Evolutionary conservation across 768 basidiomycete species (phyloP).

Genomic region (Macrolepiota albuminosa): DNA sequence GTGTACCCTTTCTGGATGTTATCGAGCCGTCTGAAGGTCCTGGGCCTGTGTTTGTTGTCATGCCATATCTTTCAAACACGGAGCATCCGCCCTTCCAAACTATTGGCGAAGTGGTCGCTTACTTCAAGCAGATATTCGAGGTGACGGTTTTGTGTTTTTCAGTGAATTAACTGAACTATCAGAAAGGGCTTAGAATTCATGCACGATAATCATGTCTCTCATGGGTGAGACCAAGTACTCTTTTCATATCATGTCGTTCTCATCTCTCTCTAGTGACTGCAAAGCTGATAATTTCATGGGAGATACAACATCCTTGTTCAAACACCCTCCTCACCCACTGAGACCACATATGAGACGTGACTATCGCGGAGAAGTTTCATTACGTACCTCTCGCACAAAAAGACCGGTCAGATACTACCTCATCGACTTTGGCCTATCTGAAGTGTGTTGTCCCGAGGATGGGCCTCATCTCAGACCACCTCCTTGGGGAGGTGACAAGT

Average conservation of each 20-base stretch:
- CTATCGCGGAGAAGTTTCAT: neutral
- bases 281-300: conserved; percentile 1
- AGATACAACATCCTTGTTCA: neutral
- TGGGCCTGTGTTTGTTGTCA: neutral
- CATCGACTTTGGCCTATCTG: neutral
- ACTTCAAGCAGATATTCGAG: neutral
- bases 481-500: neutral
- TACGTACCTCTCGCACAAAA: neutral
- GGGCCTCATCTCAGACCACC: neutral
- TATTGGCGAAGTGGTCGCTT: neutral
- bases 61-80: neutral
- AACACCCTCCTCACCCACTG: neutral
- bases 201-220: neutral
- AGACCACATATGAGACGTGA: neutral
- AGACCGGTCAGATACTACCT: neutral
- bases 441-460: neutral
- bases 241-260: neutral
- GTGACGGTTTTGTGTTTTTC: neutral
- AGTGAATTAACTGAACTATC: neutral
- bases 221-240: neutral
- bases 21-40: neutral
- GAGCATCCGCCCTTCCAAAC: neutral
- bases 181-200: neutral
- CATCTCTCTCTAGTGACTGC: neutral
- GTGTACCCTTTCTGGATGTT: neutral